Percentiles rank a stretch among this genome's conserved stretches.
These are phyloP conservation scores for Diaporthe batatas DNA, from an alignment of 2,329 filamentous ascomycete species.

Conservation along the genomic window DNA sequence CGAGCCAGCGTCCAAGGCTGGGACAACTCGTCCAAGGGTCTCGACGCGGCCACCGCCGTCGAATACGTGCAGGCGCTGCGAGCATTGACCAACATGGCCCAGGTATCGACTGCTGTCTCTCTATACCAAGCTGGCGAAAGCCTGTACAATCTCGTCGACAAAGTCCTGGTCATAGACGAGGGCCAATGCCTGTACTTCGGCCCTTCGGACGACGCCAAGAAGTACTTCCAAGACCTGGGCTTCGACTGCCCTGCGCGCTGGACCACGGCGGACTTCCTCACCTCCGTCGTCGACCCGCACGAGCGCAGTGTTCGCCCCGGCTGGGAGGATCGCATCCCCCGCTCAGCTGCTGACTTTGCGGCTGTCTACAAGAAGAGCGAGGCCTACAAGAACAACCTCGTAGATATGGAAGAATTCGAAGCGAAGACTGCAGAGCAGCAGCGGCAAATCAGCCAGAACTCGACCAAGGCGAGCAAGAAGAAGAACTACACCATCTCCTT, in stretches of 20 bases:
- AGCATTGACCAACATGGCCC: conserved; percentile 74
- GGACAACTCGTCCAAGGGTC: conserved; percentile 80
- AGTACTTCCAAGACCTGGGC: conserved; percentile 76
- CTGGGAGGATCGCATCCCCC: conserved; percentile 68
- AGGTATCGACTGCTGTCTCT: conserved; percentile 74
- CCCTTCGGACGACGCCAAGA: conserved; percentile 67
- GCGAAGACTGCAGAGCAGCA: conserved; percentile 55
- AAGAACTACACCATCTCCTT: conserved; percentile 67
- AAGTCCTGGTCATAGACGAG: conserved; percentile 69
- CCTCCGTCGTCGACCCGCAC: conserved; percentile 73
- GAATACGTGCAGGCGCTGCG: conserved; percentile 80
- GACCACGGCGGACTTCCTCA: conserved; percentile 80
- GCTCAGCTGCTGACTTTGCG: conserved; percentile 74
- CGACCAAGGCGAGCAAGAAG: conserved; percentile 55
- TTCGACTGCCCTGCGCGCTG: conserved; percentile 75
- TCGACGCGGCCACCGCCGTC: conserved; percentile 79
- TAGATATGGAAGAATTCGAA: conserved; percentile 68
- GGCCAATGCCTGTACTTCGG: conserved; percentile 75
- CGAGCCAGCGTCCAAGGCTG: conserved; percentile 72
- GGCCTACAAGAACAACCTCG: conserved; percentile 56
- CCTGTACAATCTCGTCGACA: conserved; percentile 63
- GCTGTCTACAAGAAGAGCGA: conserved; percentile 63
- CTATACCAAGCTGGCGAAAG: conserved; percentile 74
- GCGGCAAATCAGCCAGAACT: conserved; percentile 54
- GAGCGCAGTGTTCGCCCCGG: conserved; percentile 69